phyloP scores from a whole-genome alignment of 129 eudicot species.

The Saussurea involucrata region DNA sequence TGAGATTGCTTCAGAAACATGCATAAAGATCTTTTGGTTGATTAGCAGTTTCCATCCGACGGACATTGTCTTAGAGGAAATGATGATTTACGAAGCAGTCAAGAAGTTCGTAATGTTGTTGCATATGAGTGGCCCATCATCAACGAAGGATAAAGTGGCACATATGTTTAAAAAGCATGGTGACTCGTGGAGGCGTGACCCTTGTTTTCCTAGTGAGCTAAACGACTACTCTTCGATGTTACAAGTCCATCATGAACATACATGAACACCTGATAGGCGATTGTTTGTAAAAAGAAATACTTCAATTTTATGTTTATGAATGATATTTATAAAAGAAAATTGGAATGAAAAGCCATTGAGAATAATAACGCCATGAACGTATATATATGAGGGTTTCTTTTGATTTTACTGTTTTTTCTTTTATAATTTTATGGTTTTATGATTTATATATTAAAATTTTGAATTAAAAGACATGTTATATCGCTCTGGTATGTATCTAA shows the following conservation, averaged over 20 bases:
- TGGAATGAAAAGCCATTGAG: background rate
- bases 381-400: background rate
- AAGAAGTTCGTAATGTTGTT: slow-evolving; percentile 48
- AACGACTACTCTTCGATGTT: slow-evolving; percentile 23
- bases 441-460: background rate
- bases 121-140: slow-evolving; percentile 41
- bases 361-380: background rate
- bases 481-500: background rate
- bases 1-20: slow-evolving; percentile 29
- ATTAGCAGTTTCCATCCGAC: slow-evolving; percentile 43
- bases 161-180: slow-evolving; percentile 48
- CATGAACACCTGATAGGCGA: background rate
- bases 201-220: slow-evolving; percentile 61
- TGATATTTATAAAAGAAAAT: background rate
- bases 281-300: background rate
- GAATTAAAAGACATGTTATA: background rate
- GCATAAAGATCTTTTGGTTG: slow-evolving; percentile 50
- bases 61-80: slow-evolving; percentile 53
- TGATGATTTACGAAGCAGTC: slow-evolving; percentile 52
- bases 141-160: slow-evolving; percentile 46
- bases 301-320: background rate
- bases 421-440: background rate
- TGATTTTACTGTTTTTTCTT: background rate
- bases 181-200: slow-evolving; percentile 46
- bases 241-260: background rate